Evolutionary conservation across 176 grass and related monocot genomes (phyloP).

Genomic region (Oryza glumipatula): DNA sequence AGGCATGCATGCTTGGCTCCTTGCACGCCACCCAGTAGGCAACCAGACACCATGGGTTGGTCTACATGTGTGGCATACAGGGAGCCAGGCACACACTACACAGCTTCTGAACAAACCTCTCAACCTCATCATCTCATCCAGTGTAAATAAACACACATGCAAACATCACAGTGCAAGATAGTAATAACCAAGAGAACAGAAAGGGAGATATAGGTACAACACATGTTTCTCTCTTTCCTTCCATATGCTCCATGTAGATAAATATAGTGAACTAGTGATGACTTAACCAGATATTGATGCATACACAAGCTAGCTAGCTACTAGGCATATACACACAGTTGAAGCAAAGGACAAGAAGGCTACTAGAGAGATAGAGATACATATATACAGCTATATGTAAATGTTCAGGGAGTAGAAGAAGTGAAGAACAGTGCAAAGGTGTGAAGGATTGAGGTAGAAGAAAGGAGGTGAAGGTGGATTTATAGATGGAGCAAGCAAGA

Average conservation of each 20-base stretch:
- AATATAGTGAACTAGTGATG: no score
- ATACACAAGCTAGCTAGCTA: background rate
- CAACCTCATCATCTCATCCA: no score
- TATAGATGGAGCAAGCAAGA: conserved; percentile 44
- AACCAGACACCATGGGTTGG: conserved; percentile 70
- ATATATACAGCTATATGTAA: no score
- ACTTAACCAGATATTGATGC: conserved; percentile 28
- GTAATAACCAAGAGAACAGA: conserved; percentile 4
- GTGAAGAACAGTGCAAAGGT: background rate
- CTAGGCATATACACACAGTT: no score
- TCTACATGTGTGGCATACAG: conserved; percentile 99
- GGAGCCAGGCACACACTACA: conserved; percentile 95
- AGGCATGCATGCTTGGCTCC: conserved; percentile 92
- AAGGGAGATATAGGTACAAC: background rate
- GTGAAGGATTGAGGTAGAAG: conserved; percentile 39
- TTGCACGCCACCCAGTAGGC: conserved; percentile 94
- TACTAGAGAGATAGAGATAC: no score
- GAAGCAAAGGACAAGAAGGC: no score
- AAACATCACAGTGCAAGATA: no score
- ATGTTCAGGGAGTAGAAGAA: no score
- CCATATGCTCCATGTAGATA: no score
- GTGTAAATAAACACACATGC: no score
- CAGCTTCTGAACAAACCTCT: background rate
- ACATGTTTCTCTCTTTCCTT: no score
- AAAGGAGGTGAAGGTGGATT: conserved; percentile 46